Evolutionary conservation across 2,329 filamentous ascomycete genomes (phyloP), one percentile per base, ranked within the genome.

Genomic region (Ophiostoma pallidulum): DNA sequence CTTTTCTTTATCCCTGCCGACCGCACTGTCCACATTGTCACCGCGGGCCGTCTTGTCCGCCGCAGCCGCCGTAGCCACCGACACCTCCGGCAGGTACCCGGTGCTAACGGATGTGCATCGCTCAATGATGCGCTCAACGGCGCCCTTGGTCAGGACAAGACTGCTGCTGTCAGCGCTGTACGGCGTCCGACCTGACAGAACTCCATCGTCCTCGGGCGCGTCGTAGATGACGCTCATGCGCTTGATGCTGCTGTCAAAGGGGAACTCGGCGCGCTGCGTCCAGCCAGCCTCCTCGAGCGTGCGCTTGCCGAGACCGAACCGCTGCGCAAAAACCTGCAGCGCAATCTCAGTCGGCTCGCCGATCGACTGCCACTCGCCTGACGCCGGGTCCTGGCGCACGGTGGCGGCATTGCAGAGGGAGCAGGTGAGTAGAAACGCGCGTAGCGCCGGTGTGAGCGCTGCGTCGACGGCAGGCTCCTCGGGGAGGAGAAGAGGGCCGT

Each of bases 181-280:
- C 69, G 63, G 18, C 60, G 65, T 9, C 60, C 60, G 3, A 60
- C 62, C 31, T 4, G 26, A 29, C 18, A 32, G 12, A 4, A 38
- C 51, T 3, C 26, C 26, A 12, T 71, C 66, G 8, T 61, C 60
- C 5, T 59, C 54, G 1, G 74, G 73, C 6, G 64, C 65, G 41
- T 77, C 70, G 64, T 85, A 87, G 39, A 88, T 73, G 48, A 88
- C 83, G 8, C 82, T 85, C 84, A 89, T 89, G 57, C 82, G 80
- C 72, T 89, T 89, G 60, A 87, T 78, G 56, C 74, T 75, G 48
- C 81, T 86, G 62, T 89, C 84, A 58, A 89, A 90, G n/a, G 84
- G 83, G 52, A 85, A 86, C 58, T 89, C 85, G 45, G 79, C 75
- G 1, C 82, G 62, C 56, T 82, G 74, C 54, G 73, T 74, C 78